Evolutionary conservation across 2,329 filamentous ascomycete species (phyloP).

Genomic region (Allantophomopsis cytisporea): DNA sequence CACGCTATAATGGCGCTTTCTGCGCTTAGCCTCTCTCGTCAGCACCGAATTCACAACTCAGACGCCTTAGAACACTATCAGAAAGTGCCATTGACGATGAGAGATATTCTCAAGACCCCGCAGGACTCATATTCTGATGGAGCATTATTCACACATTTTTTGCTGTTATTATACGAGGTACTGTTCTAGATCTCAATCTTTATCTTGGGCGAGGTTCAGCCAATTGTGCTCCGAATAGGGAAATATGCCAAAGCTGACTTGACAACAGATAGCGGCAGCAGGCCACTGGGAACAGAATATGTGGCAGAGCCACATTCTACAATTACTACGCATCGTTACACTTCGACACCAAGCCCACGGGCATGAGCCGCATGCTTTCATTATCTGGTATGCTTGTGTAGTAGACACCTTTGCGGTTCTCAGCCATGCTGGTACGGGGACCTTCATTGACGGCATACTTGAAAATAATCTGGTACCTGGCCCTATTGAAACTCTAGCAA

Average conservation of each 20-base stretch:
- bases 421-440: slow-evolving; percentile 33
- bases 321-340: slow-evolving; percentile 32
- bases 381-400: slow-evolving; percentile 37
- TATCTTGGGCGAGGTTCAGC: not conserved
- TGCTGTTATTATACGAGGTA: slow-evolving; percentile 42
- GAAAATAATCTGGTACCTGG: slow-evolving; percentile 31
- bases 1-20: slow-evolving; percentile 45
- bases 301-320: slow-evolving; percentile 39
- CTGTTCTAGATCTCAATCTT: slow-evolving; percentile 5
- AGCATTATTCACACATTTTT: slow-evolving; percentile 40
- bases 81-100: slow-evolving; percentile 32
- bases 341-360: slow-evolving; percentile 29
- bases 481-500: slow-evolving; percentile 9
- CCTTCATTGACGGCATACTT: slow-evolving; percentile 31
- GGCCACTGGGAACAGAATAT: slow-evolving; percentile 30
- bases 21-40: slow-evolving; percentile 33
- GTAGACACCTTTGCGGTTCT: slow-evolving; percentile 41
- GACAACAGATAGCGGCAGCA: slow-evolving; percentile 26
- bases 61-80: slow-evolving; percentile 40
- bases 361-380: slow-evolving; percentile 30
- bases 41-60: slow-evolving; percentile 27
- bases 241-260: too few species aligned
- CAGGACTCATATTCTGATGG: slow-evolving; percentile 40
- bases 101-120: slow-evolving; percentile 26
- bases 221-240: too few species aligned